These are phyloP conservation scores for Nyssa sinensis DNA, from an alignment of 148 eudicot genomes.

Conservation along the genomic window DNA sequence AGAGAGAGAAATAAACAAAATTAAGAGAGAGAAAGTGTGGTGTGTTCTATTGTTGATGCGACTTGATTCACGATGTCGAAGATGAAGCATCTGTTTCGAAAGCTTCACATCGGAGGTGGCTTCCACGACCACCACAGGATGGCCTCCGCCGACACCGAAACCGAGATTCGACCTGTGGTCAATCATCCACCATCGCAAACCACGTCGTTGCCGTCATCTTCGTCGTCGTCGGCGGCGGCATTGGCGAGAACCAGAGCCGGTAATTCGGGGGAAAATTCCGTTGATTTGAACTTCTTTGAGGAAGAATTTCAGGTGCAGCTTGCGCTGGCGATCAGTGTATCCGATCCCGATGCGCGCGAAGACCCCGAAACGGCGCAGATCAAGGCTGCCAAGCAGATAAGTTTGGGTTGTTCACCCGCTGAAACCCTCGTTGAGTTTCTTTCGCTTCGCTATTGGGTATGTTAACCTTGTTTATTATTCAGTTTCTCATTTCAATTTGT, in stretches of 20 bases:
- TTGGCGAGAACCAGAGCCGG: conserved; percentile 13
- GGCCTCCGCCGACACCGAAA: conserved; percentile 22
- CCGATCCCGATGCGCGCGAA: conserved; percentile 52
- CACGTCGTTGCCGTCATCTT: conserved; percentile 20
- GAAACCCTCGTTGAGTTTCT: conserved; percentile 57
- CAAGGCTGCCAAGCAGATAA: conserved; percentile 85
- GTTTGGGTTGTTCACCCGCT: conserved; percentile 64
- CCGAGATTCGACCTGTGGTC: neutral
- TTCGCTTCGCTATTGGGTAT: conserved; percentile 84
- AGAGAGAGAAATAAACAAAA: conserved; percentile 4
- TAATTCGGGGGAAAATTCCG: conserved; percentile 14
- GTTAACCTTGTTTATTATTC: conserved; percentile 5
- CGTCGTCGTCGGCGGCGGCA: conserved; percentile 31
- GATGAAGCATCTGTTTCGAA: conserved; percentile 82
- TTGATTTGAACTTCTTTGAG: conserved; percentile 61
- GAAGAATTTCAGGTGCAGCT: conserved; percentile 94
- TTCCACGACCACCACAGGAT: conserved; percentile 29
- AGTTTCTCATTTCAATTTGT: neutral
- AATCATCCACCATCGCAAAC: conserved; percentile 11
- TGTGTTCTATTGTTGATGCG: conserved; percentile 21
- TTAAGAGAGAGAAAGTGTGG: neutral
- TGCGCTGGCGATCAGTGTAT: conserved; percentile 87
- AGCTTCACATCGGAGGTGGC: conserved; percentile 76
- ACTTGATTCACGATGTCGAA: conserved; percentile 57
- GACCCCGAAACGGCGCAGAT: conserved; percentile 89